These are phyloP conservation scores for Boletus insuetus DNA, from an alignment of 768 basidiomycete genomes.

Conservation along the genomic window DNA sequence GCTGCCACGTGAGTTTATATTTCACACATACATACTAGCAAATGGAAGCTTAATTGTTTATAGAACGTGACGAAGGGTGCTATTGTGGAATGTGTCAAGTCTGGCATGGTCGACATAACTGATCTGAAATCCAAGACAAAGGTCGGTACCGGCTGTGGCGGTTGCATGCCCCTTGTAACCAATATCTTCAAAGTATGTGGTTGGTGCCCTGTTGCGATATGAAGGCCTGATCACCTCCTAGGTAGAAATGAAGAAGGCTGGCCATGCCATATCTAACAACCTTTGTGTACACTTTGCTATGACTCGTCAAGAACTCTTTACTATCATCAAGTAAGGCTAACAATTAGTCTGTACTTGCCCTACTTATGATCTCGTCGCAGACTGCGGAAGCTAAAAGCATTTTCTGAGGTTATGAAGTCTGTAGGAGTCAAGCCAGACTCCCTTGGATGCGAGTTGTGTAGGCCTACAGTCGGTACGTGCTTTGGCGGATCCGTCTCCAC, in stretches of 20 bases:
- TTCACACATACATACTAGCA: neutral
- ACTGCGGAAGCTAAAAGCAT: constrained; percentile 58
- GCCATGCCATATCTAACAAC: constrained; percentile 53
- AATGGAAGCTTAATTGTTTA: neutral
- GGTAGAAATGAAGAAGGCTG: constrained; percentile 66
- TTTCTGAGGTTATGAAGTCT: constrained; percentile 49
- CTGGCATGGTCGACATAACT: constrained; percentile 46
- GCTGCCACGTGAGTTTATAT: constrained; percentile 49
- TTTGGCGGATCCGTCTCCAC: neutral
- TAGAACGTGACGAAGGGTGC: constrained; percentile 64
- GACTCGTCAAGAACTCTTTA: constrained; percentile 66
- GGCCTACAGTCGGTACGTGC: constrained; percentile 54
- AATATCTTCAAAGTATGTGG: constrained; percentile 37
- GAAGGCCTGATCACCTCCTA: constrained; percentile 22
- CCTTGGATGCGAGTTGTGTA: constrained; percentile 72
- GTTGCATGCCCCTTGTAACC: constrained; percentile 59
- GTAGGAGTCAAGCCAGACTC: constrained; percentile 47
- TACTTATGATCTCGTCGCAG: constrained; percentile 14
- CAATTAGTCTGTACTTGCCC: neutral
- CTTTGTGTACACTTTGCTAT: constrained; percentile 66
- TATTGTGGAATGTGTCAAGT: constrained; percentile 48
- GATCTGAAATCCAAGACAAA: constrained; percentile 67
- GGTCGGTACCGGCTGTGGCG: constrained; percentile 70
- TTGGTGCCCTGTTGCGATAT: neutral
- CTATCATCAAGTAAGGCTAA: constrained; percentile 44